Evolutionary conservation across 2,329 filamentous ascomycete species (phyloP).

Genomic region (Fusarium camptoceras): DNA sequence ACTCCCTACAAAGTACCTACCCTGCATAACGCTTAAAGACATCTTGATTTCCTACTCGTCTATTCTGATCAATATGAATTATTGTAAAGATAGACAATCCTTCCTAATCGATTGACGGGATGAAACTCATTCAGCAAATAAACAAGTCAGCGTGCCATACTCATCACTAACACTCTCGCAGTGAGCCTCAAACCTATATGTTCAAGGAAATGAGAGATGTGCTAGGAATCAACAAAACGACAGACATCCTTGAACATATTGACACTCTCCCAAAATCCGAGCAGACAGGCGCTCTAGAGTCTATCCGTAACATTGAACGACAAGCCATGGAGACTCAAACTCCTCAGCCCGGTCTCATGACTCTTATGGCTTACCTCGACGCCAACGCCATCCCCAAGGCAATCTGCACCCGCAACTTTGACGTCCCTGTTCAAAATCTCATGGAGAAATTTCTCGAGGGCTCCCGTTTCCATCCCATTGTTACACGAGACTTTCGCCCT

Average conservation of each 20-base stretch:
- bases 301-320: constrained; percentile 83
- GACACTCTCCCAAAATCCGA: constrained; percentile 72
- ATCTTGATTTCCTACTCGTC: not conserved
- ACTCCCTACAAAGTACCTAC: constrained; percentile 17
- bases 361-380: constrained; percentile 87
- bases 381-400: constrained; percentile 75
- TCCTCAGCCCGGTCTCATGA: constrained; percentile 81
- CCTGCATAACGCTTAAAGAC: constrained; percentile 15
- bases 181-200: constrained; percentile 95
- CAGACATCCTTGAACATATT: constrained; percentile 92
- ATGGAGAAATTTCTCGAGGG: constrained; percentile 78
- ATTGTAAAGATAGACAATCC: too few species aligned
- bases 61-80: not conserved
- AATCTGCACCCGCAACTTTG: constrained; percentile 96
- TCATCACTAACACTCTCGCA: constrained; percentile 52
- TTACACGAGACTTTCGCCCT: constrained; percentile 84
- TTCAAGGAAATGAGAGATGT: constrained; percentile 85
- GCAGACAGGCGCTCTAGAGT: constrained; percentile 74
- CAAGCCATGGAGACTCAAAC: constrained; percentile 82
- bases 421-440: constrained; percentile 79
- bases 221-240: constrained; percentile 76
- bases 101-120: too few species aligned
- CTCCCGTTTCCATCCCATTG: constrained; percentile 78
- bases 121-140: too few species aligned
- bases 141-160: not conserved